Evolutionary conservation across 2,329 filamentous ascomycete species (phyloP).

Genomic region (Lecanicillium sp.): DNA sequence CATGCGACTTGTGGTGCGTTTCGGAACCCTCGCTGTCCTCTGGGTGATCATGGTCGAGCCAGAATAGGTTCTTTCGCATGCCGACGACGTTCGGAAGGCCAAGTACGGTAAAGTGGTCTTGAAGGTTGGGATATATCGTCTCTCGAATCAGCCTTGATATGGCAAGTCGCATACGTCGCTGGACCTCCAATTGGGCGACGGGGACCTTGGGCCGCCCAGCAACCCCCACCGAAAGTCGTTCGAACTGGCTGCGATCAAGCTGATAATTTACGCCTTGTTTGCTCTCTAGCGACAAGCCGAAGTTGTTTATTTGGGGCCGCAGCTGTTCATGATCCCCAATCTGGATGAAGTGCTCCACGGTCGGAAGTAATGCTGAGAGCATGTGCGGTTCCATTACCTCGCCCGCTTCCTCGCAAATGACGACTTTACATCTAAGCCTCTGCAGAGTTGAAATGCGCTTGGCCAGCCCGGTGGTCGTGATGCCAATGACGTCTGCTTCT

Average conservation of each 20-base stretch:
- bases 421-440: conserved; percentile 38
- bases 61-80: conserved; percentile 46
- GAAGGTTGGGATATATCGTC: conserved; percentile 47
- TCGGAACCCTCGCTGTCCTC: conserved; percentile 31
- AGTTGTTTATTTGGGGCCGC: conserved; percentile 47
- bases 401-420: conserved; percentile 57
- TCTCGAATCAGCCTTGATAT: conserved; percentile 51
- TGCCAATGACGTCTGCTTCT: conserved; percentile 39
- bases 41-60: conserved; percentile 48
- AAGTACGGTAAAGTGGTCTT: conserved; percentile 35
- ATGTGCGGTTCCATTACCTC: conserved; percentile 56
- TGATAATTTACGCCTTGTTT: conserved; percentile 10
- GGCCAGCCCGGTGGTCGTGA: conserved; percentile 50
- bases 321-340: conserved; percentile 57
- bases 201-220: conserved; percentile 17
- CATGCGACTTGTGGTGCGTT: conserved; percentile 33
- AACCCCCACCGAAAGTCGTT: conserved; percentile 28
- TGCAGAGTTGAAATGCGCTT: conserved; percentile 36
- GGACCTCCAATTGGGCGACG: conserved; percentile 39
- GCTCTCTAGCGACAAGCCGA: conserved; percentile 28
- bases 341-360: conserved; percentile 49
- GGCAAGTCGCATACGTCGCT: conserved; percentile 57
- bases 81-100: conserved; percentile 41
- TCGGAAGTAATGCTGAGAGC: conserved; percentile 46
- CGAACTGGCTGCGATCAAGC: conserved; percentile 25